phyloP scores from a whole-genome alignment of 2,329 filamentous ascomycete genomes.

The Tolypocladium nubicola region DNA sequence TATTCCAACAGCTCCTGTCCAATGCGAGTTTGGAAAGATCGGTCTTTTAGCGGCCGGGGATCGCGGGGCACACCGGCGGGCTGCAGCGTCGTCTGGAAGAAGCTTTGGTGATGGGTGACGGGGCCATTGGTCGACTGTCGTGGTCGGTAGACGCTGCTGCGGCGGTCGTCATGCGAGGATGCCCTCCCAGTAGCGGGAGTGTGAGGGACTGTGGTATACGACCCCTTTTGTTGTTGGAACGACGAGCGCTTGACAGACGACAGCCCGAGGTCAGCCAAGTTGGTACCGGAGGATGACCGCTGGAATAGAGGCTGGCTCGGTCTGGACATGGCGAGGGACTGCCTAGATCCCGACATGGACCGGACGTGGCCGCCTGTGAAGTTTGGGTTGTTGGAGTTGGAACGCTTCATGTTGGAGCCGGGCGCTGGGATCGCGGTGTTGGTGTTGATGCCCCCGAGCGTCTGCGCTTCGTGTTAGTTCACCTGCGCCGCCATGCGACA shows the following conservation, averaged over 20 bases:
- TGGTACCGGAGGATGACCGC: constrained; percentile 72
- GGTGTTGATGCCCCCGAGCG: constrained; percentile 72
- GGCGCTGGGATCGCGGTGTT: constrained; percentile 85
- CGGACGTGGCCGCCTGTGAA: constrained; percentile 63
- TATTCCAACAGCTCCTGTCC: constrained; percentile 88
- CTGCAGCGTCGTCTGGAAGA: constrained; percentile 81
- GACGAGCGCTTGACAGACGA: constrained; percentile 80
- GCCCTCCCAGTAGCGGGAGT: constrained; percentile 46
- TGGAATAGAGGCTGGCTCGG: constrained; percentile 82
- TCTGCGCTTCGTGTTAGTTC: constrained; percentile 41
- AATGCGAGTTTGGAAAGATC: constrained; percentile 69
- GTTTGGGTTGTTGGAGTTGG: constrained; percentile 63
- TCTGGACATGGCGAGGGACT: constrained; percentile 74
- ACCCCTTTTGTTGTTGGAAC: constrained; percentile 60
- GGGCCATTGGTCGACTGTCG: constrained; percentile 59
- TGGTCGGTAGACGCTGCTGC: constrained; percentile 73
- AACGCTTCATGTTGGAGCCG: constrained; percentile 86
- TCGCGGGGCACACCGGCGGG: constrained; percentile 77
- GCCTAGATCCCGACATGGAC: constrained; percentile 70
- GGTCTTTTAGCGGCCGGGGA: constrained; percentile 75
- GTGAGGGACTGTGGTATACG: constrained; percentile 9
- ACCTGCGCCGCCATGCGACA: constrained; percentile 8
- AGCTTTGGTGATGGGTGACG: constrained; percentile 68
- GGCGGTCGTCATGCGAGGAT: constrained; percentile 44
- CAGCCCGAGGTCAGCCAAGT: constrained; percentile 68